Conservation (phyloP, 495 filamentous ascomycete genomes). For the Neurospora cerealis region DNA sequence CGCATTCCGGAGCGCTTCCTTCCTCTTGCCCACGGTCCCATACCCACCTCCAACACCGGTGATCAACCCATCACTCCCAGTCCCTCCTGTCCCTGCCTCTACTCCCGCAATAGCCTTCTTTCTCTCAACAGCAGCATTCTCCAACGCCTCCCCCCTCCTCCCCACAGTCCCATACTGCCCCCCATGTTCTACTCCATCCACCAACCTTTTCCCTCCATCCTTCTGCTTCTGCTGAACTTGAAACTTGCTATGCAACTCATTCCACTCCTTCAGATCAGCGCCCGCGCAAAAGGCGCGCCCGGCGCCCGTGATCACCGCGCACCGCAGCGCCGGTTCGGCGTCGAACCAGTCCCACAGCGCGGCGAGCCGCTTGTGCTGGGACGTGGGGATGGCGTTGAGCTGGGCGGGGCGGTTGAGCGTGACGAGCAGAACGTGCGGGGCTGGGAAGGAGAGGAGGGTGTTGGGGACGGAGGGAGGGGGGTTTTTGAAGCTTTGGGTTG, state of each 20-base stretch:
- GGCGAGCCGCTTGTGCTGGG: constrained; percentile 42
- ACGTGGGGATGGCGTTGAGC: constrained; percentile 48
- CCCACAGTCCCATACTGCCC: background rate
- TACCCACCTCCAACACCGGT: background rate
- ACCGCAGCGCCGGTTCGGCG: constrained; percentile 41
- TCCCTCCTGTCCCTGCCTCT: background rate
- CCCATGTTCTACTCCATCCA: background rate
- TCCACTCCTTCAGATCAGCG: constrained; percentile 46
- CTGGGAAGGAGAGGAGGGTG: constrained; percentile 44
- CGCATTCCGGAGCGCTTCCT: background rate
- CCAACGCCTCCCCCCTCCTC: background rate
- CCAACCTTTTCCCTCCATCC: constrained; percentile 26
- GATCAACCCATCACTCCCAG: background rate
- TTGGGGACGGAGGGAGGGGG: constrained; percentile 27
- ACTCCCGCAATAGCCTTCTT: background rate
- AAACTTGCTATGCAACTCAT: constrained; percentile 5
- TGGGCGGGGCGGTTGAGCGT: constrained; percentile 50
- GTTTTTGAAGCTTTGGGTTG: constrained; percentile 10
- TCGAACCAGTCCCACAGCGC: constrained; percentile 50
- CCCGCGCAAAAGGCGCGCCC: constrained; percentile 48
- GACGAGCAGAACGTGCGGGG: constrained; percentile 46
- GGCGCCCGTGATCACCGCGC: constrained; percentile 46
- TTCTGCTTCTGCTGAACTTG: background rate
- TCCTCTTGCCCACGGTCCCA: background rate
- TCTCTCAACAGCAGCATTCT: background rate